Percentiles rank a stretch among this genome's conserved stretches.
phyloP scores from a whole-genome alignment of 805 yeast species.

The Wickerhamomyces mucosus region DNA sequence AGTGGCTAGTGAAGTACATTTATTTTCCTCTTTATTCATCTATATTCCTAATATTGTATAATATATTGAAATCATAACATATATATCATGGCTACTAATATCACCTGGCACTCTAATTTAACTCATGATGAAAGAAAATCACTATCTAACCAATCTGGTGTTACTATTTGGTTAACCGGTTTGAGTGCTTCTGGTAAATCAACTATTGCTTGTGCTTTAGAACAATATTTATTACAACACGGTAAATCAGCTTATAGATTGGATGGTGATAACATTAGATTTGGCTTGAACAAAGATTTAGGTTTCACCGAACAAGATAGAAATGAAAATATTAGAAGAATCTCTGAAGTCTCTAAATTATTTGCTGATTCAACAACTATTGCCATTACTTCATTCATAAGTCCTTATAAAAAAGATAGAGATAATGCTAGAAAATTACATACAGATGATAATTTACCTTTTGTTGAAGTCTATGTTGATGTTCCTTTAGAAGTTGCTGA shows the following conservation, averaged over 20 bases:
- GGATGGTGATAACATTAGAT: conserved; percentile 92
- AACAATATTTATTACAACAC: conserved; percentile 64
- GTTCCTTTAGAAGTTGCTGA: conserved; percentile 94
- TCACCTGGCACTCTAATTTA: conserved; percentile 92
- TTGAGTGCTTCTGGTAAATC: conserved; percentile 85
- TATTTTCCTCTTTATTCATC: no score
- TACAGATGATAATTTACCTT: conserved; percentile 63
- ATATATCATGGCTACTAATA: conserved; percentile 74
- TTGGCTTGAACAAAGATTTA: conserved; percentile 89
- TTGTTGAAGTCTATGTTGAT: conserved; percentile 85
- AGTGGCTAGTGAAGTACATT: no score
- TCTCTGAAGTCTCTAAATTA: conserved; percentile 86
- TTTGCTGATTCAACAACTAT: conserved; percentile 90
- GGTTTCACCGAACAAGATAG: conserved; percentile 90
- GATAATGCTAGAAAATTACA: conserved; percentile 80
- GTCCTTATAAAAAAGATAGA: conserved; percentile 84
- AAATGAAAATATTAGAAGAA: conserved; percentile 91
- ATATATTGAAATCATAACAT: no score
- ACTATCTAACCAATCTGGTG: conserved; percentile 73
- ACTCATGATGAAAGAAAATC: conserved; percentile 71
- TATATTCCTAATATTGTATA: no score
- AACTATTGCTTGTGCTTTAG: conserved; percentile 91
- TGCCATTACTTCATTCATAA: conserved; percentile 84
- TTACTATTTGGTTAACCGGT: conserved; percentile 93
- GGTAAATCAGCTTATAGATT: conserved; percentile 74